phyloP scores from a whole-genome alignment of 2,329 filamentous ascomycete species.

The Acarospora socialis region DNA sequence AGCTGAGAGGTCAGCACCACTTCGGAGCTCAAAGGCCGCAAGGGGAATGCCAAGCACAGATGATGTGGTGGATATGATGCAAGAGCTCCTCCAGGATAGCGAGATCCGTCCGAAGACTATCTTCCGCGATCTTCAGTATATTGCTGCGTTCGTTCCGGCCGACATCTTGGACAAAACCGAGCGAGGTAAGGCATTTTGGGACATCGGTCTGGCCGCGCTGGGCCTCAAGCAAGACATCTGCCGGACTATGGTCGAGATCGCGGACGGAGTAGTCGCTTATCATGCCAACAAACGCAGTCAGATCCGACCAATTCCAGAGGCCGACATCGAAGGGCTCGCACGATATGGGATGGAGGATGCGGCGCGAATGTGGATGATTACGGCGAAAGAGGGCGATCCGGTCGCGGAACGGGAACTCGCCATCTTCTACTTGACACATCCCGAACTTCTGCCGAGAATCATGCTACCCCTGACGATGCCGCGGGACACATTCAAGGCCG shows the following conservation, averaged over 20 bases:
- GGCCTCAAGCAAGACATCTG: constrained; percentile 78
- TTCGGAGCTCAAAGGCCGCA: constrained; percentile 1
- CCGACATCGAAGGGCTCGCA: constrained; percentile 20
- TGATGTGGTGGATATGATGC: constrained; percentile 6
- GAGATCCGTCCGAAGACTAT: constrained; percentile 59
- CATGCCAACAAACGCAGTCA: neutral
- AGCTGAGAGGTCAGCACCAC: neutral
- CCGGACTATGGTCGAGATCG: constrained; percentile 65
- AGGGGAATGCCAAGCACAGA: constrained; percentile 3
- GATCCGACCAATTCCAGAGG: constrained; percentile 26
- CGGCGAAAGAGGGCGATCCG: constrained; percentile 79
- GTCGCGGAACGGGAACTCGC: constrained; percentile 86
- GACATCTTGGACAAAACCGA: constrained; percentile 44
- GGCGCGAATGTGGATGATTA: constrained; percentile 79
- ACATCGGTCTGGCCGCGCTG: constrained; percentile 77
- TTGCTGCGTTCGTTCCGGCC: constrained; percentile 46
- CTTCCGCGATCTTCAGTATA: constrained; percentile 66
- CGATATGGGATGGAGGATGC: constrained; percentile 51
- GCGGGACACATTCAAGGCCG: constrained; percentile 77
- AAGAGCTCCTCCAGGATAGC: constrained; percentile 9
- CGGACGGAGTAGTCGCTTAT: constrained; percentile 52
- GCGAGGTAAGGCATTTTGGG: constrained; percentile 69
- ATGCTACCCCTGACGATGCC: constrained; percentile 74
- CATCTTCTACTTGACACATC: constrained; percentile 83
- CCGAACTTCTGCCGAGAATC: constrained; percentile 65